Evolutionary conservation across 768 basidiomycete genomes (phyloP).

Genomic region (Pisolithus orientalis): DNA sequence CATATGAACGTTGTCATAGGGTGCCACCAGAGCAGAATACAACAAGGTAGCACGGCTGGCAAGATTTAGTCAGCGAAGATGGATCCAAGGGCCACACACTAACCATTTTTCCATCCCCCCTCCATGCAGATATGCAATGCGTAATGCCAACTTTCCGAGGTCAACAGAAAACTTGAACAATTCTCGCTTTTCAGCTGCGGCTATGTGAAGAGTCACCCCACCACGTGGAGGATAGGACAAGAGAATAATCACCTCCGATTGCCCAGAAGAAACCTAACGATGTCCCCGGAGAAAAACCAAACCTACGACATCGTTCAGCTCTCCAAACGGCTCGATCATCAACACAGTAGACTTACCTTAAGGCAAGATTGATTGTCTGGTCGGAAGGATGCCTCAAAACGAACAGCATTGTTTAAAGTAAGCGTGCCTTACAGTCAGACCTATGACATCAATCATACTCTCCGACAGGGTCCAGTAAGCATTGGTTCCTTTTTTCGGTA

Average conservation of each 20-base stretch:
- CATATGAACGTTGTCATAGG: constrained; percentile 61
- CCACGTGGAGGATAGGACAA: neutral
- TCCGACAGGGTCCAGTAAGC: constrained; percentile 63
- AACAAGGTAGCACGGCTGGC: constrained; percentile 54
- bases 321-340: neutral
- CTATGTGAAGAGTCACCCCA: constrained; percentile 19
- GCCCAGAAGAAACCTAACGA: constrained; percentile 72
- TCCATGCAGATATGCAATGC: constrained; percentile 61
- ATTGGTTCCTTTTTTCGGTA: constrained; percentile 42
- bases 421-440: constrained; percentile 46
- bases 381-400: neutral
- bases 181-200: constrained; percentile 55
- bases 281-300: constrained; percentile 64
- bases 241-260: constrained; percentile 41
- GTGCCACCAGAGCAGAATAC: constrained; percentile 57
- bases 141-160: constrained; percentile 58
- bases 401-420: constrained; percentile 1
- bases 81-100: constrained; percentile 3
- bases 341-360: neutral
- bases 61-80: constrained; percentile 3
- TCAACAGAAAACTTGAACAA: constrained; percentile 64
- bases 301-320: constrained; percentile 29
- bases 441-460: constrained; percentile 56
- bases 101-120: constrained; percentile 65
- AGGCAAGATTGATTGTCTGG: neutral